Evolutionary conservation across 257 asterid species (phyloP), one percentile per base, ranked within the genome.

Genomic region (Datura wrightii): DNA sequence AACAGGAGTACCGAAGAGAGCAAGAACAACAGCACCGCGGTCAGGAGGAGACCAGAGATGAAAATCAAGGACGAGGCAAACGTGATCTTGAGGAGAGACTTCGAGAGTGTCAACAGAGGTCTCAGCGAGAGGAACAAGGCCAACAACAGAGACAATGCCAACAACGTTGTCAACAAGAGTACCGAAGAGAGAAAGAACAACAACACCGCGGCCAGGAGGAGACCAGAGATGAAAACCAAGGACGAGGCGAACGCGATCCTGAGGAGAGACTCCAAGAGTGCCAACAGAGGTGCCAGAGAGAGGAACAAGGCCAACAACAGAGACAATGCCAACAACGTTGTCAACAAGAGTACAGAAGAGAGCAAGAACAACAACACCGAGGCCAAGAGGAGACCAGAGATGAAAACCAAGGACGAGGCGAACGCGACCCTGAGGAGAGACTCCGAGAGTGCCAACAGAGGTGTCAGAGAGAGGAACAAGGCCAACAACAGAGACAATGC

Each of bases 91-190:
- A 82, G 39, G 5, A 36, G 34, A 76, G 50, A 10, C 85, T 50
- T 37, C 81, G 84, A 42, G 56, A 69, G 16, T 89, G 91, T 84
- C 87, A 85, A 37, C 60, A 83, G 79, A 16, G 37, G 31, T 89
- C 90, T 1, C 58, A 37, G 8, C 50, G 31, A 18, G 42, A 63
- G n/a, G 60, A 31, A 56, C 66, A 41, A 3, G 87, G 81, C 2
- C 84, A 87, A 39, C 62, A 79, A 18, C 84, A 72, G 63, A 78
- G 41, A 16, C 13, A 41, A 9, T 36, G 8, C 5, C 86, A 53
- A 5, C 42, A 53, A 83, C 31, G 58, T 6, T 18, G 65, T n/a
- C 34, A 18, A 7, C 34, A 58, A 18, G 65, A 58, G 10, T 58
- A 58, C 65, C 3, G 10, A n/a, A 58, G 65, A 58, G 65, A 58